Evolutionary conservation across 768 basidiomycete genomes (phyloP), one percentile per base, ranked within the genome.

Genomic region (Mrakia gelida): DNA sequence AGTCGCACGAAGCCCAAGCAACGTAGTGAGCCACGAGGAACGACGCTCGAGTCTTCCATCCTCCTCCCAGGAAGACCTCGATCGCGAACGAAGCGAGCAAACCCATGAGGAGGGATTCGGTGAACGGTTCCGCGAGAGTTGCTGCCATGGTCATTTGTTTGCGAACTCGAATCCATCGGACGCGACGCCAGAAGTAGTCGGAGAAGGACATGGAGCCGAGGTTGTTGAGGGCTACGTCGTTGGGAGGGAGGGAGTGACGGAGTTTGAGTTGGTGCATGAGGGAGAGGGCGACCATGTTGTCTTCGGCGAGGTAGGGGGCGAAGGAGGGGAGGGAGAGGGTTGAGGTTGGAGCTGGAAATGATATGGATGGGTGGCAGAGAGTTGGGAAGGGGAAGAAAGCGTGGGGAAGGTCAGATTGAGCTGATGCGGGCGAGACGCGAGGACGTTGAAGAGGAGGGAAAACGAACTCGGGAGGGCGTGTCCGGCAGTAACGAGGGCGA

Each of bases 101-200:
- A 45, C 92, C 91, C 45, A 91, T 86, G 38, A 94, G 84, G 59
- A 97, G 84, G 63, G 89, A 90, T 85, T 99, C 97, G 26, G 95
- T 97, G 83, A 98, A 90, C 2, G 97, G 97, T 84, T 99, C 97
- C 28, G 92, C 81, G 74, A 98, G 75, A 0, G 95, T 98, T 26
- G 95, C 95, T 13, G 88, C 87, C 61, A 93, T 83, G 11, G 93
- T 91, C 94, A 98, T 98, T 81, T 90, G 90, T 84, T 95, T 98
- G 73, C 97, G 89, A 45, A 98, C 96, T 63, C 97, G 90, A 82
- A 99, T 94, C 97, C 97, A 99, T 3, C 97, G 91, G 28, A 94
- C 90, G 41, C 97, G 90, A 52, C 97, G 88, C 87, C 89, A 89
- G 77, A 98, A 87, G 85, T 97, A 99, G 82, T 92, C 94, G 45